A percentile compares a stretch with the other conserved stretches of the same genome.
These are phyloP conservation scores for Sporisorium sorghi DNA, from an alignment of 1,284 basidiomycete species.

Conservation along the genomic window DNA sequence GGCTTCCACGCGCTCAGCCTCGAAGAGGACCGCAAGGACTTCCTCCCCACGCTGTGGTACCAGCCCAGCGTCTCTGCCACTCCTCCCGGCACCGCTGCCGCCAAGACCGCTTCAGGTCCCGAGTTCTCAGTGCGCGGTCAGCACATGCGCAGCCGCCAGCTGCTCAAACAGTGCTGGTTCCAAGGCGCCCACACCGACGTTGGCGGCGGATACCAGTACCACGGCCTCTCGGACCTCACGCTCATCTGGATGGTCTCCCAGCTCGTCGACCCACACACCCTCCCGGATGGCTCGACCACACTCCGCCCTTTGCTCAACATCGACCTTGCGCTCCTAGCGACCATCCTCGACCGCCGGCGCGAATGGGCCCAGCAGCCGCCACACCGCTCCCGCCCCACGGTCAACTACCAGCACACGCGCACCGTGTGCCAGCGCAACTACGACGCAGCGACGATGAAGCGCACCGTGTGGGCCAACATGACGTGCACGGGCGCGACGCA, in stretches of 20 bases:
- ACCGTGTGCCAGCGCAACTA: conserved; percentile 19
- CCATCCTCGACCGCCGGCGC: conserved; percentile 45
- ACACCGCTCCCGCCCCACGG: conserved; percentile 36
- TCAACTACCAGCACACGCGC: conserved; percentile 28
- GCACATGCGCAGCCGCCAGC: conserved; percentile 49
- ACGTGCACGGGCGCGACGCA: conserved; percentile 22
- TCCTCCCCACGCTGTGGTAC: conserved; percentile 60
- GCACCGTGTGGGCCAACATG: conserved; percentile 45
- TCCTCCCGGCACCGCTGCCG: not conserved
- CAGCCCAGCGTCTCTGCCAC: conserved; percentile 9
- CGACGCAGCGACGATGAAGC: conserved; percentile 17
- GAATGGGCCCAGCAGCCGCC: conserved; percentile 50
- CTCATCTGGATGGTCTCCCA: conserved; percentile 66
- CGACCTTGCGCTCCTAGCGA: conserved; percentile 33
- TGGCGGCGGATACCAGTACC: conserved; percentile 61
- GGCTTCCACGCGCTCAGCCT: conserved; percentile 65
- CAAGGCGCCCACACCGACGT: conserved; percentile 63
- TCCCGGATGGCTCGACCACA: conserved; percentile 24
- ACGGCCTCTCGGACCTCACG: conserved; percentile 61
- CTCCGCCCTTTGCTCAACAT: conserved; percentile 49
- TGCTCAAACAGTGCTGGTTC: conserved; percentile 66
- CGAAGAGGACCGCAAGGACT: conserved; percentile 64
- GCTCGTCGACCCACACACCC: conserved; percentile 44
- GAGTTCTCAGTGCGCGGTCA: conserved; percentile 8
- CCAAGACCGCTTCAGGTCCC: too few species aligned